Conservation (phyloP, 108 stramenopile genomes). For the Discostella pseudostelligera region DNA sequence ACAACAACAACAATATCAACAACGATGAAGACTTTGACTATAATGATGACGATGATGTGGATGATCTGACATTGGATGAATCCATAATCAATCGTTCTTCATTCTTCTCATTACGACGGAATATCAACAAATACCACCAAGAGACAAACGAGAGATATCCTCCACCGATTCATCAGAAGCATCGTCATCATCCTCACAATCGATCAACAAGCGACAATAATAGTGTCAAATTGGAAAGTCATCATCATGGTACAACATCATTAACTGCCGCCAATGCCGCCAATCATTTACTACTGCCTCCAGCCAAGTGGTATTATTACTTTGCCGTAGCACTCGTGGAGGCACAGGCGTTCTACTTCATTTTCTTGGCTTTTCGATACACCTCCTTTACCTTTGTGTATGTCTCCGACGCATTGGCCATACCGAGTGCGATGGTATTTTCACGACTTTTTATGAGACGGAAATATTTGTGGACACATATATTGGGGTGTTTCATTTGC, state of each 20-base stretch:
- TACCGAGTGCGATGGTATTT: constrained; percentile 92
- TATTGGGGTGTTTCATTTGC: constrained; percentile 81
- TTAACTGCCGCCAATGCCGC: constrained; percentile 4
- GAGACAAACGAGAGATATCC: not conserved
- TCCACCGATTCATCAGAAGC: too few species aligned
- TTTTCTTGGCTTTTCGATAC: constrained; percentile 84
- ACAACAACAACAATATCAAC: constrained; percentile 1
- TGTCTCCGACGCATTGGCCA: constrained; percentile 89
- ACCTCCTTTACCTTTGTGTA: constrained; percentile 94
- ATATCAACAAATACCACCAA: too few species aligned
- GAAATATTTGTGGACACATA: constrained; percentile 68
- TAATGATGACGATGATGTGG: constrained; percentile 11
- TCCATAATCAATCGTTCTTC: not conserved
- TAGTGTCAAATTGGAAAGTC: not conserved
- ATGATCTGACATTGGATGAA: constrained; percentile 23
- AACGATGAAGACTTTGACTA: constrained; percentile 9
- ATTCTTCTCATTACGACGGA: not conserved
- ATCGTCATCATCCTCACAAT: too few species aligned
- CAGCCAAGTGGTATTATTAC: constrained; percentile 53
- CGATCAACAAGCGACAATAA: not conserved
- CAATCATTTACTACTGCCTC: constrained; percentile 21
- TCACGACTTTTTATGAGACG: constrained; percentile 64
- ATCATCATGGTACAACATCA: too few species aligned
- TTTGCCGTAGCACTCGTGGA: constrained; percentile 79
- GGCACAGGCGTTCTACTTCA: constrained; percentile 89